Evolutionary conservation across 352 stramenopile genomes (phyloP), one percentile per base, ranked within the genome.

Genomic region (Globisporangium spinosum): DNA sequence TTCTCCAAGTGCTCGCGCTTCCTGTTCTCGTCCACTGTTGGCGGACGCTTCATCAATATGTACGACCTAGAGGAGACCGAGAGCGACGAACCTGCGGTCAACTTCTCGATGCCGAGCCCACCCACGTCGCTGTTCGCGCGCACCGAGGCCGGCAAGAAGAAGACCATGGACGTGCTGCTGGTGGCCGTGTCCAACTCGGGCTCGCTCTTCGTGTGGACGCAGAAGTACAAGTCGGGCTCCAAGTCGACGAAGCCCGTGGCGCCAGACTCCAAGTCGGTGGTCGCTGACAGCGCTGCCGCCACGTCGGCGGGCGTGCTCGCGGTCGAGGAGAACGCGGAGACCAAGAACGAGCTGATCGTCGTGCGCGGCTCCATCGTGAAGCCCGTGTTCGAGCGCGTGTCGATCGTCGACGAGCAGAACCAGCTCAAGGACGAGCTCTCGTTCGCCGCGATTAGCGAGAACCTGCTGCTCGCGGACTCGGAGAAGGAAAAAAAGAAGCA

Each of bases 31-130:
- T 83, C 87, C 4, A 92, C 84, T 0, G 78, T 87, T 17, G 77
- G 82, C 27, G 83, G 80, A 4, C 84, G 87, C 58, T 95, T 95
- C 70, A 76, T 95, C 60, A 95, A 94, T 67, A 77, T 93, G 73
- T 94, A 94, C 75, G 87, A 95, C 74, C 69, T 93, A 47, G 55
- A 74, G 43, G 71, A 86, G 29, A 74, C 73, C 22, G 77, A 86
- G 49, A 76, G 79, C 35, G 87, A 94, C 62, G 85, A 89, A 32
- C 85, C 85, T 6, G 82, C 86, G 5, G 64, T 91, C 29, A 93
- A 87, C 53, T 90, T 95, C 60, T 85, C 85, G 64, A 79, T 92
- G 74, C 82, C 85, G 3, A 90, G 79, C 64, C 87, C 78, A 51
- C 72, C 74, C 3, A 67, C 77, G 9, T 70, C 77, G 58, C 59